Conservation (phyloP, 345 rosid genomes). For the Mallotus nudiflorus region DNA sequence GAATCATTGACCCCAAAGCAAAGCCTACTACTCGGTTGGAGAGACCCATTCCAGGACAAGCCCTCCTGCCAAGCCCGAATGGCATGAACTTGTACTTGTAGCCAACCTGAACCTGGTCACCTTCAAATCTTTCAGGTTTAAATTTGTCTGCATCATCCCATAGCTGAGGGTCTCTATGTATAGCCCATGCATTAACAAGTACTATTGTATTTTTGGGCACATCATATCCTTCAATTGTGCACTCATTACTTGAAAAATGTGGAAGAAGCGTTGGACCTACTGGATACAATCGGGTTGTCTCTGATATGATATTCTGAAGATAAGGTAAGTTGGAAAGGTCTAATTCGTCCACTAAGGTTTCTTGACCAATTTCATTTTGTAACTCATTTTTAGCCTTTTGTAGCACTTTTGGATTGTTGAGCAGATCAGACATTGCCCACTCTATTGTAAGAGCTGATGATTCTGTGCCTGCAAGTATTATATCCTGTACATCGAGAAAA, state of each 20-base stretch:
- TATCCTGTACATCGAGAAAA: not conserved
- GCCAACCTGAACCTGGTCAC: not conserved
- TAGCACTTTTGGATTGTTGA: constrained; percentile 8
- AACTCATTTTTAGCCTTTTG: constrained; percentile 11
- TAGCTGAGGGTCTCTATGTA: constrained; percentile 16
- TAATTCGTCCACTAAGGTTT: constrained; percentile 7
- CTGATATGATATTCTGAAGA: constrained; percentile 20
- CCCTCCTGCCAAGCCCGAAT: constrained; percentile 16
- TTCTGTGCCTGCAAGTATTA: constrained; percentile 18
- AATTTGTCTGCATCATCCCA: constrained; percentile 9
- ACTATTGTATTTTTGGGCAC: constrained; percentile 15
- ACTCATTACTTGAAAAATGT: constrained; percentile 10
- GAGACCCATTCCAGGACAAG: constrained; percentile 21
- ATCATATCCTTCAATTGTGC: constrained; percentile 10
- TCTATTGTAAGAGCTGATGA: constrained; percentile 11
- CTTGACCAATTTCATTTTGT: constrained; percentile 12
- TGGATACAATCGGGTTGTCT: constrained; percentile 12
- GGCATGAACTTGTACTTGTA: constrained; percentile 8
- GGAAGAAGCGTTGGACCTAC: constrained; percentile 16
- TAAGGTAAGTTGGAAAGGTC: constrained; percentile 15
- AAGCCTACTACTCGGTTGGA: constrained; percentile 12
- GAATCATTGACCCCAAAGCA: constrained; percentile 14
- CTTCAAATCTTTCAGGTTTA: constrained; percentile 13
- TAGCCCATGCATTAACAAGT: constrained; percentile 22
- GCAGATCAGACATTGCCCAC: constrained; percentile 20